phyloP scores from a whole-genome alignment of 805 yeast species.

The Saccharomycopsis sp. region DNA sequence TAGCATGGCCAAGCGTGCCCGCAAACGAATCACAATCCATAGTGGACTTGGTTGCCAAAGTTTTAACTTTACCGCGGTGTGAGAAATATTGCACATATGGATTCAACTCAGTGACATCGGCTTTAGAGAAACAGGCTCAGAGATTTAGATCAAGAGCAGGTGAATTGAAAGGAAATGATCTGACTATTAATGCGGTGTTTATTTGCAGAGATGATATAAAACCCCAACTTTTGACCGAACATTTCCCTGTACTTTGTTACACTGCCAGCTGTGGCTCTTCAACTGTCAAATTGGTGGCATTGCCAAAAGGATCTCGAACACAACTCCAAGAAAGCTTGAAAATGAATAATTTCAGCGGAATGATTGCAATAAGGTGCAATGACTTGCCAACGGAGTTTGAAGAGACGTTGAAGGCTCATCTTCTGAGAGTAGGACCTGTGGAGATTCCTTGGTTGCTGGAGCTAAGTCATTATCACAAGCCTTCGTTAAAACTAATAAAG shows the following conservation, averaged over 20 bases:
- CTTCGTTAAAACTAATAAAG: slow-evolving; percentile 37
- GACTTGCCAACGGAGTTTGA: background rate
- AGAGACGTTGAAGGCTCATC: background rate
- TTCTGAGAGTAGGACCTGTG: slow-evolving; percentile 29
- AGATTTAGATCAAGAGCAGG: background rate
- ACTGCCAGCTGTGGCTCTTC: slow-evolving; percentile 1
- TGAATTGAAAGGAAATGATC: background rate
- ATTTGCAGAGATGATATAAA: slow-evolving; percentile 17
- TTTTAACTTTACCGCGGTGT: background rate
- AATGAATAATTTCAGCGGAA: background rate
- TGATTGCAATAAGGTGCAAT: background rate
- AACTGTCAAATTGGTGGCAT: background rate
- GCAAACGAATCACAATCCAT: slow-evolving; percentile 2
- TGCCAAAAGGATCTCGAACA: background rate
- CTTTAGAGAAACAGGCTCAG: slow-evolving; percentile 15
- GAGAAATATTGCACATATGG: background rate
- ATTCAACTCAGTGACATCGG: slow-evolving; percentile 15
- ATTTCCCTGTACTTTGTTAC: slow-evolving; percentile 18
- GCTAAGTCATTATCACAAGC: slow-evolving; percentile 24
- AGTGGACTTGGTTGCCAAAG: background rate
- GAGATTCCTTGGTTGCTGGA: slow-evolving; percentile 41
- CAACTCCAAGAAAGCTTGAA: background rate
- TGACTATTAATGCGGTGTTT: slow-evolving; percentile 1
- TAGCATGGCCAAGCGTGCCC: background rate
- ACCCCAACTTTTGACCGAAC: slow-evolving; percentile 14